Evolutionary conservation across 495 filamentous ascomycete genomes (phyloP).

Genomic region (Neurospora sp.): DNA sequence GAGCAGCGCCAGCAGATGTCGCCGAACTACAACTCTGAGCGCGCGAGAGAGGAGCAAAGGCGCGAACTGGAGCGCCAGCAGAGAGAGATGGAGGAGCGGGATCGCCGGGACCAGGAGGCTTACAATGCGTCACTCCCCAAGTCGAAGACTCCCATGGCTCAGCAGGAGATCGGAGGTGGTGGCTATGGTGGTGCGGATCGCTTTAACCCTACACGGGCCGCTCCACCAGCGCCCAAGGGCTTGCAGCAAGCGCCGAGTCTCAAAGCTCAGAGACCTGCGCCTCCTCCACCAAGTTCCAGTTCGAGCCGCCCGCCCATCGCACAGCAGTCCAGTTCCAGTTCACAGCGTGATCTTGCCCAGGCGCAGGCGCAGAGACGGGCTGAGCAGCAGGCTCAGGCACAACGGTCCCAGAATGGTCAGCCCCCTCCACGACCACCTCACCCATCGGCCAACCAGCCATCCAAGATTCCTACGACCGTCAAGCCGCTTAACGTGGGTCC

Average conservation of each 20-base stretch:
- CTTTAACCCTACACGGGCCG: constrained; percentile 72
- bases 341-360: constrained; percentile 16
- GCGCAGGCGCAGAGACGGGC: constrained; percentile 16
- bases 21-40: constrained; percentile 39
- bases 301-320: constrained; percentile 27
- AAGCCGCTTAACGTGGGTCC: constrained; percentile 86
- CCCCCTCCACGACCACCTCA: constrained; percentile 14
- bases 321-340: constrained; percentile 31
- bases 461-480: constrained; percentile 58
- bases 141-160: constrained; percentile 61
- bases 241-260: constrained; percentile 36
- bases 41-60: constrained; percentile 44
- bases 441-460: constrained; percentile 34
- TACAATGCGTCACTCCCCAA: constrained; percentile 85
- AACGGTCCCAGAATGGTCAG: constrained; percentile 26
- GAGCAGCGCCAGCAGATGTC: constrained; percentile 38
- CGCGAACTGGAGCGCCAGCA: constrained; percentile 39
- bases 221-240: constrained; percentile 50
- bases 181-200: constrained; percentile 43
- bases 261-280: constrained; percentile 43
- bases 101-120: constrained; percentile 63
- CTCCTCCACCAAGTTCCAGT: constrained; percentile 32
- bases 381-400: constrained; percentile 11
- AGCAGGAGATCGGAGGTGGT: constrained; percentile 63
- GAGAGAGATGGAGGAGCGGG: constrained; percentile 55